phyloP scores from a whole-genome alignment of 805 yeast genomes.

The Candida stauntonica region DNA sequence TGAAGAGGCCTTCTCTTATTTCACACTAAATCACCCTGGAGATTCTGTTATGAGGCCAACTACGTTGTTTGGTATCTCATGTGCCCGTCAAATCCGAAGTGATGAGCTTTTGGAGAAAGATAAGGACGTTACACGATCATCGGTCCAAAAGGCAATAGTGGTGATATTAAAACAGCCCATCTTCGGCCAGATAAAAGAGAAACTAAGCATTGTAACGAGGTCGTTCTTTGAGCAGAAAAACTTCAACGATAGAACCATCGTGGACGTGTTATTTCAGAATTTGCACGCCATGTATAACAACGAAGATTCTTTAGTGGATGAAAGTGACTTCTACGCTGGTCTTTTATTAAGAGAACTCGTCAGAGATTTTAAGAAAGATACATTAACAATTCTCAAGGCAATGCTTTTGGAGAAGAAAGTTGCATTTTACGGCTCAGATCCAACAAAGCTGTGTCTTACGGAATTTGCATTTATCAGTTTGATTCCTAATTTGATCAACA shows the following conservation, averaged over 20 bases:
- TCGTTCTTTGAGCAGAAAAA: constrained; percentile 80
- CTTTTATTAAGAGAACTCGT: constrained; percentile 65
- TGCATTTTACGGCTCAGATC: constrained; percentile 71
- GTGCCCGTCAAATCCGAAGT: constrained; percentile 77
- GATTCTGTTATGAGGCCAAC: constrained; percentile 33
- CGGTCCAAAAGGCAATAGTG: constrained; percentile 88
- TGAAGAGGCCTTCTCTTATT: constrained; percentile 90
- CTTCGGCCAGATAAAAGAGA: constrained; percentile 83
- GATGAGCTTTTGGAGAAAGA: constrained; percentile 52
- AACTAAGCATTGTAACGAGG: constrained; percentile 81
- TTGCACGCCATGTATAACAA: constrained; percentile 40
- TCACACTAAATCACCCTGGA: constrained; percentile 63
- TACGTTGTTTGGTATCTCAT: constrained; percentile 92
- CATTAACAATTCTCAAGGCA: constrained; percentile 69
- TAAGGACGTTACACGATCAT: constrained; percentile 73
- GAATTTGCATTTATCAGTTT: constrained; percentile 82
- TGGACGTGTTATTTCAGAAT: constrained; percentile 68
- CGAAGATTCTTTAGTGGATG: constrained; percentile 31
- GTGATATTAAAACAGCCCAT: constrained; percentile 84
- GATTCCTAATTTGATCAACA: constrained; percentile 73
- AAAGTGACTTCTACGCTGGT: constrained; percentile 66
- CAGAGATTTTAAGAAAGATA: constrained; percentile 50
- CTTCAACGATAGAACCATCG: constrained; percentile 64
- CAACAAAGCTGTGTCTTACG: constrained; percentile 73
- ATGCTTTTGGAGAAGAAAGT: constrained; percentile 70